Percentiles rank a stretch among this genome's conserved stretches.
Evolutionary conservation across 208 protist species (phyloP).

Genomic region (Trypanosoma caninum): DNA sequence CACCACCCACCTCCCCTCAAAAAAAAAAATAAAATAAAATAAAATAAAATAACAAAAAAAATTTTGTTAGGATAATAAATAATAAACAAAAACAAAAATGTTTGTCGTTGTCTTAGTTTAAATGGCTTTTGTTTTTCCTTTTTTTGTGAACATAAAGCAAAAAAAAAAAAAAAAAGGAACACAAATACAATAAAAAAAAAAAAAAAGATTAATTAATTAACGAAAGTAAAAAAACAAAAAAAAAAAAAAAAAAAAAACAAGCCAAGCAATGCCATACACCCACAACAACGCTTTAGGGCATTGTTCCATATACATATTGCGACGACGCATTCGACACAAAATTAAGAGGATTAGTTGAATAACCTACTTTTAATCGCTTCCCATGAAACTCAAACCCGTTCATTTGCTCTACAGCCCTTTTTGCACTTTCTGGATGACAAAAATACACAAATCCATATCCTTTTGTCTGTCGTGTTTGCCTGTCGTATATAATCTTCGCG

Average conservation of each 20-base stretch:
- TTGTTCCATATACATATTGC: slow-evolving; percentile 2
- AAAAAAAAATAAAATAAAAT: too few relatives aligned
- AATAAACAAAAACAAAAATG: too few relatives aligned
- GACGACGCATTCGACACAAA: slow-evolving; percentile 34
- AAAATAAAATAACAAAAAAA: too few relatives aligned
- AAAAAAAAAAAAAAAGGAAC: slow-evolving; percentile 9
- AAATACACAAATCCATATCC: slow-evolving; percentile 85
- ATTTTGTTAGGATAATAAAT: too few relatives aligned
- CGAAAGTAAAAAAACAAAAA: neutral
- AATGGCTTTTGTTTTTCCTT: neutral
- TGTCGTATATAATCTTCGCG: slow-evolving; percentile 70
- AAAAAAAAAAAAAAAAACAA: neutral
- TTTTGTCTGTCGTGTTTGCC: slow-evolving; percentile 53
- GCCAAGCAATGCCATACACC: neutral
- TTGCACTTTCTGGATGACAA: slow-evolving; percentile 47
- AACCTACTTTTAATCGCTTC: slow-evolving; percentile 71
- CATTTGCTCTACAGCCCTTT: slow-evolving; percentile 54
- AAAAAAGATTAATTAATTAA: slow-evolving; percentile 1
- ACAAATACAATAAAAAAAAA: neutral
- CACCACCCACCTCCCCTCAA: too few relatives aligned
- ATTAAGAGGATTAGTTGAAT: slow-evolving; percentile 77
- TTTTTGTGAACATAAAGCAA: neutral
- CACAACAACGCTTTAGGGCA: slow-evolving; percentile 3
- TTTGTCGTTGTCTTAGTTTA: neutral
- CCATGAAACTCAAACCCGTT: slow-evolving; percentile 71